A percentile compares a stretch with the other conserved stretches of the same genome.
phyloP scores from a whole-genome alignment of 306 rosid genomes.

The Carpinus viminea region DNA sequence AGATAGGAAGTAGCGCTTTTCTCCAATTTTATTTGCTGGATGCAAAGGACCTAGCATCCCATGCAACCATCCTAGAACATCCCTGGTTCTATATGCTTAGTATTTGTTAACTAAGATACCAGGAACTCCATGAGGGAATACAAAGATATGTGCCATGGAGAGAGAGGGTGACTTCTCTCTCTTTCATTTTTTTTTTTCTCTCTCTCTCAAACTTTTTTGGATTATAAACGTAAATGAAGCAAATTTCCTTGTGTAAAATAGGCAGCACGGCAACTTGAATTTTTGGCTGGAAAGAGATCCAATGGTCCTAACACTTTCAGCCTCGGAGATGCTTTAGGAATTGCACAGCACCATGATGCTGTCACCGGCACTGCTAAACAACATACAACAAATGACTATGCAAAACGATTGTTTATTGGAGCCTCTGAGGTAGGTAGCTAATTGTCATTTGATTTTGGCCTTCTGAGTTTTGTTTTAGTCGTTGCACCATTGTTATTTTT shows the following conservation, averaged over 20 bases:
- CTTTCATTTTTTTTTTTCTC: not conserved
- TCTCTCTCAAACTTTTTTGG: not conserved
- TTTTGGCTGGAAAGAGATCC: constrained; percentile 52
- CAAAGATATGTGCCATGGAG: not conserved
- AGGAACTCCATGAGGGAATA: not conserved
- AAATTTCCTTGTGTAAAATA: constrained; percentile 25
- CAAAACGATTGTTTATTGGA: constrained; percentile 72
- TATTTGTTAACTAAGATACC: not conserved
- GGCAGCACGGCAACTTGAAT: constrained; percentile 81
- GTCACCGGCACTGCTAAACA: constrained; percentile 82
- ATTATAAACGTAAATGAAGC: constrained; percentile 7
- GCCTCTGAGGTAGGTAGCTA: constrained; percentile 57
- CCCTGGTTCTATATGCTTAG: not conserved
- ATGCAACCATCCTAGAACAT: not conserved
- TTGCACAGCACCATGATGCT: constrained; percentile 90
- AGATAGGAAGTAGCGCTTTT: not conserved
- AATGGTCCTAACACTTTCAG: constrained; percentile 31
- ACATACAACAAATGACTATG: constrained; percentile 84
- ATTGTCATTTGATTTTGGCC: constrained; percentile 1
- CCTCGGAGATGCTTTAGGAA: constrained; percentile 86
- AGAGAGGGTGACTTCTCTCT: constrained; percentile 1
- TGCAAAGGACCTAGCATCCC: not conserved
- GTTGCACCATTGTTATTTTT: not conserved
- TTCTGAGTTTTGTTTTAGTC: constrained; percentile 7
- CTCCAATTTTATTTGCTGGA: not conserved